Evolutionary conservation across 2,329 filamentous ascomycete genomes (phyloP), one percentile per base, ranked within the genome.

Genomic region (Aspergillus awamori): DNA sequence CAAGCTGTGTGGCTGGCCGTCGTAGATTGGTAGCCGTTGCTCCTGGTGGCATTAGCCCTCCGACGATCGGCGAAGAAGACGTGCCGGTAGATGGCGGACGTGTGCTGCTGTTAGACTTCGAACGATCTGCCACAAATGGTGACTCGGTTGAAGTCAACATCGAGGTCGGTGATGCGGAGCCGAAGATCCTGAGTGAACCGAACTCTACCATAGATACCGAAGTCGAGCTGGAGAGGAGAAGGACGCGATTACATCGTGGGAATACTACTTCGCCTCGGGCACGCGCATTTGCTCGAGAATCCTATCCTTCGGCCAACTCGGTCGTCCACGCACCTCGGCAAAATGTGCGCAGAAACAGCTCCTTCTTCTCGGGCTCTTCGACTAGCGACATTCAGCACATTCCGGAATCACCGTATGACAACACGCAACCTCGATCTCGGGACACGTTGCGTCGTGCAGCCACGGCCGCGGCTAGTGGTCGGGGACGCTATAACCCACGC

Each of bases 61-160:
- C 85, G 78, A 85, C 45, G 1, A 83, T 86, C 3, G 89, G 91
- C 59, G 88, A 92, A 65, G 90, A 92, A 66, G 87, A 86, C 51
- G 86, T 90, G 69, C 91, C 91, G 65, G 84, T 91, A n/a, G 91
- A 94, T 69, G 90, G 91, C 6, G 91, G 91, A 13, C 84, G 91
- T 63, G 80, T 95, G 47, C 84, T 86, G 8, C 78, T 94, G 8
- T 79, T 93, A 48, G 91, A 94, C 73, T 94, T 94, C 73, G 85
- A 89, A 65, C 90, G 90, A 67, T 79, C 82, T 1, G 68, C 82
- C 1, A 76, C 70, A 4, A 80, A 90, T 70, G 89, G 88, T 3
- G 74, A 77, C 47, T 81, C 82, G 59, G 77, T 76, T 1, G 84
- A 89, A 62, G 76, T 91, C 45, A 87, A 83, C 1, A 89, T 95